Percentiles rank a stretch among this genome's conserved stretches.
phyloP scores from a whole-genome alignment of 2,329 filamentous ascomycete species.

The Diaporthe amygdali region DNA sequence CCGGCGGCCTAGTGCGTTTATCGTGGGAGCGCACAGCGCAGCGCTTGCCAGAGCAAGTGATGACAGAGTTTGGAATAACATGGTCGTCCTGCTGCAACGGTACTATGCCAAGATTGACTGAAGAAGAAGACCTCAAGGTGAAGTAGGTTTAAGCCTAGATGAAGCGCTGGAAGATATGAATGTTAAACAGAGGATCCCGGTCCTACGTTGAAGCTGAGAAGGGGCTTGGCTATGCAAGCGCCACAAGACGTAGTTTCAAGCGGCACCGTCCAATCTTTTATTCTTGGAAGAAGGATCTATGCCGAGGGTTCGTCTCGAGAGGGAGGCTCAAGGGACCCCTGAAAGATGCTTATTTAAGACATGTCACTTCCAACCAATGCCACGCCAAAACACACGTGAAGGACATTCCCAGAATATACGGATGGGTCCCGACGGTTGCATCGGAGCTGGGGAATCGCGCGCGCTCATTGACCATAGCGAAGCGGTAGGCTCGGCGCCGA shows the following conservation, averaged over 20 bases:
- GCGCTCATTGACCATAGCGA: background rate
- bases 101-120: background rate
- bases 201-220: background rate
- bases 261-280: background rate
- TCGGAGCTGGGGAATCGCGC: background rate
- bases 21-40: constrained; percentile 1
- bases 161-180: background rate
- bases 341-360: background rate
- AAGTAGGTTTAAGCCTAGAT: background rate
- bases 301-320: background rate
- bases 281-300: background rate
- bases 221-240: background rate
- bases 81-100: background rate
- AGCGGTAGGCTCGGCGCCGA: background rate
- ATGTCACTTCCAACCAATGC: background rate
- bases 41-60: background rate
- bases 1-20: background rate
- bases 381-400: background rate
- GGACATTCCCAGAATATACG: background rate
- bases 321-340: background rate
- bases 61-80: background rate
- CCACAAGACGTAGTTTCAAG: background rate
- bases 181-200: background rate
- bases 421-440: background rate
- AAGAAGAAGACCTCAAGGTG: background rate